These are phyloP conservation scores for Beauveria medogensis DNA, from an alignment of 2,329 filamentous ascomycete genomes.

Conservation along the genomic window DNA sequence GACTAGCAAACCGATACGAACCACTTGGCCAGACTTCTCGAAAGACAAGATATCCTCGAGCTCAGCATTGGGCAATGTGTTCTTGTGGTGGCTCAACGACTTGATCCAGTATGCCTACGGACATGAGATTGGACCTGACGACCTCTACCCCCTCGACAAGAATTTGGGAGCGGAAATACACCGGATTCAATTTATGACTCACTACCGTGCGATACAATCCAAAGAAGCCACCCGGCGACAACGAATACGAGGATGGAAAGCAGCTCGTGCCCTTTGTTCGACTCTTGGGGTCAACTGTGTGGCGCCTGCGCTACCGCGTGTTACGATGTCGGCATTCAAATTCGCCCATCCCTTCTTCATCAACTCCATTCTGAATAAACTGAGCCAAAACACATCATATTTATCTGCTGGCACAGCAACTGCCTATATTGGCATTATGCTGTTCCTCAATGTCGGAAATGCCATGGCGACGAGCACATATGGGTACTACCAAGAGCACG, in stretches of 20 bases:
- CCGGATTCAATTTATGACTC: neutral
- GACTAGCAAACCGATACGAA: neutral
- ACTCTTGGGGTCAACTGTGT: neutral
- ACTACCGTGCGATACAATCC: neutral
- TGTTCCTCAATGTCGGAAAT: neutral
- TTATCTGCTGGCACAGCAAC: neutral
- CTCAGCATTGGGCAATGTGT: neutral
- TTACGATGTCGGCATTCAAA: neutral
- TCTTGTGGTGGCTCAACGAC: slow-evolving; percentile 7
- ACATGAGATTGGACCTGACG: neutral
- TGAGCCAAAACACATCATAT: neutral
- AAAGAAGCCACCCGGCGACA: neutral
- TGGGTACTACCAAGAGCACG: slow-evolving; percentile 4
- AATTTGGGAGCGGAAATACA: neutral
- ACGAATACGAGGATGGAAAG: neutral
- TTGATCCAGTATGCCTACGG: slow-evolving; percentile 1
- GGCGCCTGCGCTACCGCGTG: neutral
- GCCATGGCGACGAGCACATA: slow-evolving; percentile 1
- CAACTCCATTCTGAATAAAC: neutral
- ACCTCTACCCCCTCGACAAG: neutral
- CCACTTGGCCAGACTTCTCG: no score
- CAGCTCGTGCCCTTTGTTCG: neutral
- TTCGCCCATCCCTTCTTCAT: slow-evolving; percentile 7
- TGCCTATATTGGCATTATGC: neutral
- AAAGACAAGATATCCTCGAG: neutral